Evolutionary conservation across 805 yeast genomes (phyloP), one percentile per base, ranked within the genome.

Genomic region (Wickerhamomyces silvicola): DNA sequence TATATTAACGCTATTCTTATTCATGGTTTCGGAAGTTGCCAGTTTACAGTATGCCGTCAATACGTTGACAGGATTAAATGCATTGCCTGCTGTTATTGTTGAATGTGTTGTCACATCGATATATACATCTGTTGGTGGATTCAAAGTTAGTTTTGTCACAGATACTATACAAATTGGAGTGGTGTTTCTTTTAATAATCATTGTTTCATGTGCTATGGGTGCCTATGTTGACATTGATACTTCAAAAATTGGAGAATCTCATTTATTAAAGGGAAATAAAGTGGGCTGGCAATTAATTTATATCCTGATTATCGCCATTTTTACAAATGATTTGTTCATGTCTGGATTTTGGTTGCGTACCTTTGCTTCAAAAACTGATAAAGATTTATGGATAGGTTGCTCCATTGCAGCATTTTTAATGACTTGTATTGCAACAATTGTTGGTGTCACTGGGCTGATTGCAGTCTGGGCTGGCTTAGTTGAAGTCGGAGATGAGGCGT

Each of bases 291-390:
- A 86, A 66, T 69, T 88, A 42, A 55, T 88, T 21, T 88, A 86
- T 54, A 87, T 88, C 41, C 64, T 88, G 42, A 72, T 80, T 7
- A 80, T 88, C 20, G 96, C 97, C 18, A 82, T 88, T 50, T 71
- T 86, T 35, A 83, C 96, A 21, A 88, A 88, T 50, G 95, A 86
- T 53, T 75, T 88, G 53, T 88, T 88, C 59, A 62, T 88, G 68
- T 73, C 94, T 20, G 95, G 95, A 0, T 87, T 88, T 56, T 88
- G 97, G 97, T 62, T 88, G 39, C 69, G 97, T 50, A 84, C 97
- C 1, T 88, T 88, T 64, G 95, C 97, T 6, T 79, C 95, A 6
- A 75, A 74, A 42, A 63, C 85, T 7, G 75, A 87, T 57, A 72
- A 66, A 42, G 95, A 87, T 50, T 67, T 88, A 46, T 56, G 71